phyloP scores from a whole-genome alignment of 192 early-diverging fungal genomes.

The Phycomyces blakesleeanus region DNA sequence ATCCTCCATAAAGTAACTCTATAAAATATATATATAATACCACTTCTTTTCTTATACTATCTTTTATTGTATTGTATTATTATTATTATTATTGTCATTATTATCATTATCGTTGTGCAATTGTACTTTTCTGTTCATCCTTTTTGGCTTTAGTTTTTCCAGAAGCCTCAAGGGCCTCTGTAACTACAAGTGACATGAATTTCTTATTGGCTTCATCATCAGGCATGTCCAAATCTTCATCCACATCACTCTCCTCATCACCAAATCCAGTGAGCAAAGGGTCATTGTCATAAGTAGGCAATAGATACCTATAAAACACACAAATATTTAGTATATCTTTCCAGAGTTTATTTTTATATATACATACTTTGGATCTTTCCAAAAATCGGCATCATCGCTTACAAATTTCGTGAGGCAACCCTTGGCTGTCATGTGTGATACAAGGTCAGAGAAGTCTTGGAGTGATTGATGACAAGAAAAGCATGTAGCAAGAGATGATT shows the following conservation, averaged over 20 bases:
- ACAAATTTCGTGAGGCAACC: constrained; percentile 53
- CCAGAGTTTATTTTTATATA: too few species aligned
- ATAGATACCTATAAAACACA: constrained; percentile 42
- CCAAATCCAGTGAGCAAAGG: constrained; percentile 76
- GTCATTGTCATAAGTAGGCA: constrained; percentile 83
- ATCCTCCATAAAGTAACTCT: too few species aligned
- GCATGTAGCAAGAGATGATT: constrained; percentile 59
- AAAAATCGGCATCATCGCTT: constrained; percentile 52
- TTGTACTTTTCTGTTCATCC: too few species aligned
- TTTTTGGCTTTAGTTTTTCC: too few species aligned
- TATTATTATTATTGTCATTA: too few species aligned
- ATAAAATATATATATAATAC: too few species aligned
- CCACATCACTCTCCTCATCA: constrained; percentile 62
- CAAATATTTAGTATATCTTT: background rate
- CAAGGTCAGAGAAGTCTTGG: constrained; percentile 42
- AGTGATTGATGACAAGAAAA: constrained; percentile 63
- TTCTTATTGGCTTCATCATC: constrained; percentile 33
- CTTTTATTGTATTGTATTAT: too few species aligned
- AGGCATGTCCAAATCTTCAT: constrained; percentile 21
- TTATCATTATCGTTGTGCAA: too few species aligned
- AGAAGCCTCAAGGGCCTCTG: too few species aligned
- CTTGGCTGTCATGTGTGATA: constrained; percentile 58
- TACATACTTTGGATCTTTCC: constrained; percentile 67
- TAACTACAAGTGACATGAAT: background rate
- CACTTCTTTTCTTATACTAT: too few species aligned